A percentile compares a stretch with the other conserved stretches of the same genome.
Conservation (phyloP, 2,329 filamentous ascomycete genomes). For the Pyricularia sp. region DNA sequence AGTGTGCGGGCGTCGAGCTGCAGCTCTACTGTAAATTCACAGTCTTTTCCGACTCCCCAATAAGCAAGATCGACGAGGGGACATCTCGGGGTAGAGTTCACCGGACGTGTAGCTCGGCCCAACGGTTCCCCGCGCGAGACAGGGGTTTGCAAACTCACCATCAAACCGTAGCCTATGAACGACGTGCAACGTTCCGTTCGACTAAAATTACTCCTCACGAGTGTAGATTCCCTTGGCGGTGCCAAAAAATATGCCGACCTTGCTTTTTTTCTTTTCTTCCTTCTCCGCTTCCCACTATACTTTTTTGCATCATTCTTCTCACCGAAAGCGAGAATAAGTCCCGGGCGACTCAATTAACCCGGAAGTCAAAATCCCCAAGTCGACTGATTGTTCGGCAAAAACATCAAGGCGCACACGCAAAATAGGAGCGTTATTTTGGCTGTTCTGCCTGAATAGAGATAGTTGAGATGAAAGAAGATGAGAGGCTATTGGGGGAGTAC, state of each 20-base stretch:
- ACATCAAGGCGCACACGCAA: too few species aligned
- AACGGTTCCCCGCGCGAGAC: background rate
- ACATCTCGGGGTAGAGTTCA: background rate
- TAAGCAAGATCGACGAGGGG: background rate
- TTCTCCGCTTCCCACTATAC: background rate
- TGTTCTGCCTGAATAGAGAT: background rate
- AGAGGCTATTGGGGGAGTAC: background rate
- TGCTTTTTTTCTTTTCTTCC: background rate
- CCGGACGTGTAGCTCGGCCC: background rate
- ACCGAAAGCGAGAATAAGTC: background rate
- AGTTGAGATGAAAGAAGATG: background rate
- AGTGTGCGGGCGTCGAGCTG: background rate
- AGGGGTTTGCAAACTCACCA: background rate
- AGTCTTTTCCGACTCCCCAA: background rate
- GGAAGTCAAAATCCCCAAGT: background rate
- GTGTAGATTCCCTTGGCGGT: background rate
- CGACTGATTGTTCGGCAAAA: background rate
- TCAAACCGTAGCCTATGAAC: background rate
- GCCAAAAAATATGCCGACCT: too few species aligned
- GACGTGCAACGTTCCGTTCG: background rate
- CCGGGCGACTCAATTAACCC: background rate
- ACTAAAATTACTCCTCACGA: background rate
- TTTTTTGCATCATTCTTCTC: background rate
- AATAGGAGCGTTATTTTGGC: background rate
- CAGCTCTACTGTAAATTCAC: background rate